These are phyloP conservation scores for Trametes sp. DNA, from an alignment of 1,284 basidiomycete species.

Conservation along the genomic window DNA sequence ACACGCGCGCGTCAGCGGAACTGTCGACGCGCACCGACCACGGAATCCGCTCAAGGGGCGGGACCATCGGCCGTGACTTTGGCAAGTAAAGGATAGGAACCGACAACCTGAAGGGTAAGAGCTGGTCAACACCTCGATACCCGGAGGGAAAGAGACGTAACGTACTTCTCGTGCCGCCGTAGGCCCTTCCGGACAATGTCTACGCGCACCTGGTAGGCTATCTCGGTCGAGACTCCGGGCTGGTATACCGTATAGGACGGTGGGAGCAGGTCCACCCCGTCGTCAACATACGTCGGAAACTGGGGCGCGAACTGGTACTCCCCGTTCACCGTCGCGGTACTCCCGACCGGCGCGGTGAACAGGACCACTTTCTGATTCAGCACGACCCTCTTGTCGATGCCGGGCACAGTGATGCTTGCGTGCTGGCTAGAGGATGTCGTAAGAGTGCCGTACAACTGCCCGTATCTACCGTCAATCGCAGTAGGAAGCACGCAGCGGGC, in stretches of 20 bases:
- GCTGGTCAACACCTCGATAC: conserved; percentile 11
- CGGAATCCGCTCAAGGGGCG: conserved; percentile 41
- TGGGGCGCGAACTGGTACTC: conserved; percentile 49
- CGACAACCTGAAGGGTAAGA: conserved; percentile 24
- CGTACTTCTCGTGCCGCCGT: conserved; percentile 53
- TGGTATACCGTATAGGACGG: conserved; percentile 50
- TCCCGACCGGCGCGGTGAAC: conserved; percentile 37
- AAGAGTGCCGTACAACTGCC: conserved; percentile 50
- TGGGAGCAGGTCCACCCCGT: conserved; percentile 43
- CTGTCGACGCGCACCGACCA: conserved; percentile 23
- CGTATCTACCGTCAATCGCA: conserved; percentile 11
- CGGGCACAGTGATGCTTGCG: conserved; percentile 36
- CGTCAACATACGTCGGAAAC: conserved; percentile 46
- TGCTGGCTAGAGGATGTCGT: conserved; percentile 44
- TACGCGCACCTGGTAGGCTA: conserved; percentile 50
- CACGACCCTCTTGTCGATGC: conserved; percentile 33
- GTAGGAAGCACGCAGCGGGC: neutral
- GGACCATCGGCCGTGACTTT: conserved; percentile 47
- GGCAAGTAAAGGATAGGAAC: conserved; percentile 45
- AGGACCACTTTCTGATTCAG: conserved; percentile 44
- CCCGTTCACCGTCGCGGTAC: conserved; percentile 38
- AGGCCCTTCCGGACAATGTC: conserved; percentile 51
- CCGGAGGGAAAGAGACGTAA: conserved; percentile 10
- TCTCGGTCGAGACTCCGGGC: conserved; percentile 47
- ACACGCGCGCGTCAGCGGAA: conserved; percentile 15